Base-by-base conservation (phyloP, 345 rosid species). In the Ceriops tagal region DNA sequence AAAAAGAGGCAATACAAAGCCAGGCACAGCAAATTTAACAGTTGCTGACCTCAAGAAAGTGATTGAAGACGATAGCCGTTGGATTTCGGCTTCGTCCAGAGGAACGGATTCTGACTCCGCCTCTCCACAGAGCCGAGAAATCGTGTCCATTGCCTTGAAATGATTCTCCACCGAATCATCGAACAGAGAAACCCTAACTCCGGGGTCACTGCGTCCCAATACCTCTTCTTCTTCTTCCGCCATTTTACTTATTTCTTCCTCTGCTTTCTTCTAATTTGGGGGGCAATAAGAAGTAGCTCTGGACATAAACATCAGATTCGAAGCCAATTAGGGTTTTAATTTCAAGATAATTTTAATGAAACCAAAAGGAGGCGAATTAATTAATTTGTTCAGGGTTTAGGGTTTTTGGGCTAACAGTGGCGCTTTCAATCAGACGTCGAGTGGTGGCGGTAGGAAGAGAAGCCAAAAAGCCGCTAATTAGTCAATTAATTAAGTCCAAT, bases 151-250 rank as follows among this genome's bases (percentile, higher is more conserved):
- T 58, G 85, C 88, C 32, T 74, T 81, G 28, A 93, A 69, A 82
- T 91, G 86, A 79, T 82, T 88, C 69, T 92, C 87, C 15, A 79
- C 78, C 1, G 91, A 89, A 73, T 72, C 59, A 72, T 91, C 98
- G 62, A 91, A 91, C 37, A 71, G 31, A 6, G 87, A 88, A 64
- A 92, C 90, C 34, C 58, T 75, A 75, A 78, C 69, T 37, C 77
- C 82, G 1, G 49, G 5, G 39, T 22, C 62, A 62, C 56, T 53
- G 34, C 20, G 2, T 20, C 70, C 62, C 21, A 53, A 34, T 53
- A 35, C 22, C 59, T 61, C 62, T 59, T 53, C 21, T 51, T 73
- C 62, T 32, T 20, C 55, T 58, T 53, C 70, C 26, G 61, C 61
- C 57, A 53, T 57, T 53, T 5, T 27, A 20, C 8, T 52, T 22